phyloP scores from a whole-genome alignment of 805 yeast species.

The Komagataella mondaviorum region DNA sequence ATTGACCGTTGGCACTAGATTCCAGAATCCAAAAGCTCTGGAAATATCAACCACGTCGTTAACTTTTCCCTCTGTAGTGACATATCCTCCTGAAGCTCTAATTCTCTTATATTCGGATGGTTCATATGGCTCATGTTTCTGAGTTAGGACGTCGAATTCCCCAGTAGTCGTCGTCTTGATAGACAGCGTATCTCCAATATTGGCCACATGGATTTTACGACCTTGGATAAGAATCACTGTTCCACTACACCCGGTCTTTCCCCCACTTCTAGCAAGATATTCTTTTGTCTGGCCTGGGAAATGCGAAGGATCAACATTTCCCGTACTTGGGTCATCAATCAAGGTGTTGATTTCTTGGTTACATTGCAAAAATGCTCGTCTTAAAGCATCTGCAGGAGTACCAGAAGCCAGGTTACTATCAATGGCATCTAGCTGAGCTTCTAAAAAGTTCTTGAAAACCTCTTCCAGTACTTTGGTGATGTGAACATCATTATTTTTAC shows the following conservation, averaged over 20 bases:
- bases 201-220: conserved; percentile 62
- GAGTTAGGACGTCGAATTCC: conserved; percentile 58
- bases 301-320: conserved; percentile 35
- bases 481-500: conserved; percentile 44
- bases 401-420: conserved; percentile 22
- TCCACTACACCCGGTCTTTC: conserved; percentile 71
- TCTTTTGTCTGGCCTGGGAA: conserved; percentile 36
- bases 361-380: conserved; percentile 67
- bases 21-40: conserved; percentile 85
- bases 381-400: conserved; percentile 58
- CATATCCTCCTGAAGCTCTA: conserved; percentile 84
- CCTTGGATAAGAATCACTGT: conserved; percentile 72
- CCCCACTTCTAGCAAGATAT: conserved; percentile 51
- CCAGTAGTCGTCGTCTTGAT: conserved; percentile 72
- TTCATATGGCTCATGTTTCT: conserved; percentile 74
- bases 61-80: conserved; percentile 69
- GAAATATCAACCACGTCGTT: conserved; percentile 78
- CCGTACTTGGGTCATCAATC: conserved; percentile 24
- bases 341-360: conserved; percentile 72
- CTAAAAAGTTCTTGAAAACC: conserved; percentile 51
- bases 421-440: conserved; percentile 41
- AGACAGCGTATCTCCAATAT: conserved; percentile 84
- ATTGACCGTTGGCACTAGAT: conserved; percentile 74
- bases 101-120: conserved; percentile 73
- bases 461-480: conserved; percentile 65